Evolutionary conservation across 106 monocot species (phyloP), one percentile per base, ranked within the genome.

Genomic region (Allium cepa): DNA sequence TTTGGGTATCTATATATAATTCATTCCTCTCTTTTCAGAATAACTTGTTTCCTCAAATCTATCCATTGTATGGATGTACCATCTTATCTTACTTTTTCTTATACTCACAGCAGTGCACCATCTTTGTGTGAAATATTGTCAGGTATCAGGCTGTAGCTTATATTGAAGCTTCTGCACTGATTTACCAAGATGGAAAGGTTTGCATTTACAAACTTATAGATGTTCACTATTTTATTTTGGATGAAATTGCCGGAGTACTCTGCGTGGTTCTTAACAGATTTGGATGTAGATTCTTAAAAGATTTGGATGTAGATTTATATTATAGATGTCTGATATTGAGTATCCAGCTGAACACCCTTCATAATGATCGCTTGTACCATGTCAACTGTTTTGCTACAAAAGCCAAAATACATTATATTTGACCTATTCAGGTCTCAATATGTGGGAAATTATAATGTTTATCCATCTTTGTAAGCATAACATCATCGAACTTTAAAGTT

Each of bases 101-200:
- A 36, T 1, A 63, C 13, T 14, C 47, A 46, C 47, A 55, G 49
- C 64, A 49, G 8, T 18, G 61, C 48, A 49, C 45, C 53, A 55
- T 26, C 6, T 62, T 72, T 57, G 17, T 62, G 59, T 70, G 61
- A 70, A 36, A 59, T 16, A 17, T 71, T 74, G 71, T 62, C 77
- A 97, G 97, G 76, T 97, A 97, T 75, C 92, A 89, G 78, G 91
- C 92, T 82, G 92, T 92, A 15, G 97, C 92, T 73, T 97, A 83
- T 67, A 92, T 97, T 72, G 97, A 97, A 82, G 97, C 97, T 28
- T 97, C 97, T 62, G 97, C 97, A 36, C 53, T 92, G 46, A 97
- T 97, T 77, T 97, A 97, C 73, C 97, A 97, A 75, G 97, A 97
- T 75, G 92, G 92, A 73, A 97, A 97, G 92, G 97, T 92, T 26